phyloP scores from a whole-genome alignment of 2,329 filamentous ascomycete genomes.

The Ophiostoma ulmi region DNA sequence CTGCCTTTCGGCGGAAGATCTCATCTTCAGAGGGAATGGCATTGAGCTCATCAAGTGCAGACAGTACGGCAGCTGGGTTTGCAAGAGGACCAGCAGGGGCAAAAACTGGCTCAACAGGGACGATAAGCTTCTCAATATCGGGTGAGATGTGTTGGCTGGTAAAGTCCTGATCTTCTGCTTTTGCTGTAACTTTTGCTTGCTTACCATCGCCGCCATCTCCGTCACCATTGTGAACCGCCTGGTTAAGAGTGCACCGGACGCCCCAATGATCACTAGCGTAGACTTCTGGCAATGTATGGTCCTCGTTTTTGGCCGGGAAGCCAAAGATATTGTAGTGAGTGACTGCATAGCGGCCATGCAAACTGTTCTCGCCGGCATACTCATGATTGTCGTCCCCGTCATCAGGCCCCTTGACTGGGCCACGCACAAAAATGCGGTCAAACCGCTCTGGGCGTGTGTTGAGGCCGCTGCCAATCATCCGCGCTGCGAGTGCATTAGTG shows the following conservation, averaged over 20 bases:
- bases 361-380: not conserved
- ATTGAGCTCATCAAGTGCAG: conserved; percentile 36
- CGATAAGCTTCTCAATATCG: conserved; percentile 30
- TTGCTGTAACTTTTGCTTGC: not conserved
- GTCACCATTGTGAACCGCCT: conserved; percentile 17
- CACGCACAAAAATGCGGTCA: conserved; percentile 55
- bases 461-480: conserved; percentile 42
- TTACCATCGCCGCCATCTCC: not conserved
- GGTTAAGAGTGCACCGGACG: conserved; percentile 42
- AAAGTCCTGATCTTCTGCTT: not conserved
- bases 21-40: conserved; percentile 48
- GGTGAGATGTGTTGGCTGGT: conserved; percentile 7
- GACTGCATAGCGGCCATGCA: conserved; percentile 31
- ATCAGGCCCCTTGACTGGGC: not conserved
- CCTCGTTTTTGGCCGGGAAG: conserved; percentile 30
- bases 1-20: conserved; percentile 23
- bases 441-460: conserved; percentile 59
- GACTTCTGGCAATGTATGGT: conserved; percentile 23
- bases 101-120: conserved; percentile 35
- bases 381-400: not conserved
- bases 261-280: conserved; percentile 57
- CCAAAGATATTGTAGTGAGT: conserved; percentile 55
- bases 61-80: conserved; percentile 36
- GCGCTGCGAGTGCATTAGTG: conserved; percentile 51
- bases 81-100: conserved; percentile 33